Evolutionary conservation across 345 rosid species (phyloP), one percentile per base, ranked within the genome.

Genomic region (Populus alba): DNA sequence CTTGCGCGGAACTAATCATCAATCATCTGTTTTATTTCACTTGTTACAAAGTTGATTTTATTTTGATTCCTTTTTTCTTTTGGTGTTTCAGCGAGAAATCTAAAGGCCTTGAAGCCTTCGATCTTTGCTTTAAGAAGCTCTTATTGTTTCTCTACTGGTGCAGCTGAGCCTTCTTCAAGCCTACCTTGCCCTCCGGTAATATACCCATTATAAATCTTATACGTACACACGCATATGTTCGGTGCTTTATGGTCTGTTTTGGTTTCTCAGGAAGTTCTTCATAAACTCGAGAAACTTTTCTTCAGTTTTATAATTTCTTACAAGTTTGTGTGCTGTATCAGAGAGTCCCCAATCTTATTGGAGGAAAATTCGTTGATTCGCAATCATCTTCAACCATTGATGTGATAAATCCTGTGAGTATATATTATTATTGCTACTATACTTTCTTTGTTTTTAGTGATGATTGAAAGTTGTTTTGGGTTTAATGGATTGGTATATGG

Each of bases 301-400:
- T 53, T 20, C n/a, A 18, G 8, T 6, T 18, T 18, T 20, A 7
- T 53, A 53, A 53, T 53, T 53, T 20, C 62, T 25, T 61, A 18
- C 23, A 12, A 3, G 17, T 77, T 71, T 55, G 55, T 80, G 11
- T 76, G 13, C 49, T 81, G 37, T 53, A 43, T 55, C 90, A 95
- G 98, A 89, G 89, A 73, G 93, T 94, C 47, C 98, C 94, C 72
- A 95, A 95, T 90, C 92, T 93, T 66, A 94, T 95, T 41, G 97
- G 92, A 77, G 99, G 97, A 23, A 72, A 86, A 72, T 95, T 95
- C 81, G 85, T 90, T 77, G 91, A 92, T 27, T 95, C 98, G 7
- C 83, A 86, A 57, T 86, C 99, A 63, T 84, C 90, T 29, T 77
- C 89, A 1, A 47, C 66, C 76, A 89, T 95, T 61, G 97, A 93